A percentile compares a stretch with the other conserved stretches of the same genome.
phyloP scores from a whole-genome alignment of 345 rosid genomes.

The Cardamine occulta region DNA sequence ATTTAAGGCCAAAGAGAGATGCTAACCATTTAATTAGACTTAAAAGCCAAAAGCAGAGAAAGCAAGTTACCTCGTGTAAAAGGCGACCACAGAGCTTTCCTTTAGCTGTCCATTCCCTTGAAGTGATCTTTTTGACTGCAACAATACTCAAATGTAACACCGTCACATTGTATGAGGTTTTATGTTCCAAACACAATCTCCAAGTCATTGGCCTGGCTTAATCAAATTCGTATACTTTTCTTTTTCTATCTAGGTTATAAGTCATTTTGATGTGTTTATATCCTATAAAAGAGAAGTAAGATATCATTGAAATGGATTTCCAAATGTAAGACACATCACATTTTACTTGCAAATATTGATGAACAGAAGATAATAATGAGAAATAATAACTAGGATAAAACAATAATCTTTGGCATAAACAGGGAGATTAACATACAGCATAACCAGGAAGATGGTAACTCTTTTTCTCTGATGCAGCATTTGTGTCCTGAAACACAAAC shows the following conservation, averaged over 20 bases:
- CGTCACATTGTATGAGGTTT: neutral
- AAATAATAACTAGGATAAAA: no score
- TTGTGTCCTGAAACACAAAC: conserved; percentile 51
- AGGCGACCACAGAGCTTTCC: conserved; percentile 75
- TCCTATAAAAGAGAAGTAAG: conserved; percentile 46
- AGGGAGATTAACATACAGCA: conserved; percentile 62
- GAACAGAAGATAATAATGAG: conserved; percentile 1
- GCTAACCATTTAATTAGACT: neutral
- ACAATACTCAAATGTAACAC: conserved; percentile 18
- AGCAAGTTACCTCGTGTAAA: conserved; percentile 56
- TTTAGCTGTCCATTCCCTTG: conserved; percentile 79
- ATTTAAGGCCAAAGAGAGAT: neutral
- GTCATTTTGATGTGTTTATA: conserved; percentile 79
- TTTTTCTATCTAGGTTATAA: conserved; percentile 29
- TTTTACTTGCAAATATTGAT: neutral
- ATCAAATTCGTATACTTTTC: conserved; percentile 1
- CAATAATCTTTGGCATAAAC: neutral
- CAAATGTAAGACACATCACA: neutral
- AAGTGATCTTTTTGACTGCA: conserved; percentile 83
- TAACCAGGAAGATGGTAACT: conserved; percentile 74
- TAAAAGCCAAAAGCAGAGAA: neutral
- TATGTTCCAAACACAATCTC: neutral
- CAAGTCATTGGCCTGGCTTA: conserved; percentile 10
- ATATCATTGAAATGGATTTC: neutral
- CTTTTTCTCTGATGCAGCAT: conserved; percentile 51